A percentile compares a stretch with the other conserved stretches of the same genome.
Evolutionary conservation across 2,329 filamentous ascomycete genomes (phyloP).

Genomic region (Lachnellula willkommii): DNA sequence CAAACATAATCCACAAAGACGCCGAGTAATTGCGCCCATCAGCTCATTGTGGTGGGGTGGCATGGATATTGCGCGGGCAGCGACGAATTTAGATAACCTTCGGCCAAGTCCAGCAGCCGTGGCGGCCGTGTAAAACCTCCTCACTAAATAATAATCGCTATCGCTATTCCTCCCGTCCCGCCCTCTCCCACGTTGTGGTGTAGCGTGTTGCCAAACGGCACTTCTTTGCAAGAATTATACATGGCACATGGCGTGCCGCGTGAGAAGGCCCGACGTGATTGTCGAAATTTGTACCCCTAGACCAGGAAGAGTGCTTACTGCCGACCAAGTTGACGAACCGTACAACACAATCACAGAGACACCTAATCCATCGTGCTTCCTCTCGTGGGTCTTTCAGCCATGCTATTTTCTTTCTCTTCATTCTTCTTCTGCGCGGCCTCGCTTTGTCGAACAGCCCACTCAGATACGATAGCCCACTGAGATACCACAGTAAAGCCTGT

Average conservation of each 20-base stretch:
- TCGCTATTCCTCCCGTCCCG: slow-evolving; percentile 3
- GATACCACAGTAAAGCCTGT: slow-evolving; percentile 21
- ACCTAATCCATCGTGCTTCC: background rate
- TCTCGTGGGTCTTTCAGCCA: background rate
- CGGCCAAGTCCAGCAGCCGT: slow-evolving; percentile 1
- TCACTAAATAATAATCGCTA: background rate
- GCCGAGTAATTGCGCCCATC: slow-evolving; percentile 4
- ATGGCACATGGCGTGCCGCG: too few species aligned
- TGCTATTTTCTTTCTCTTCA: background rate
- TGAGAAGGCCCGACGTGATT: background rate
- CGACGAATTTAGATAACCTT: slow-evolving; percentile 1
- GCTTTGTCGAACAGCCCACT: too few species aligned
- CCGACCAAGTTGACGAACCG: background rate
- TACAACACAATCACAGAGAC: background rate
- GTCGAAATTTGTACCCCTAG: background rate
- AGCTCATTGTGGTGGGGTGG: background rate
- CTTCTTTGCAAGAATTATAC: background rate
- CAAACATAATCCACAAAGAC: slow-evolving; percentile 16
- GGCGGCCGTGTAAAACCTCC: background rate
- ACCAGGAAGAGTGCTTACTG: background rate
- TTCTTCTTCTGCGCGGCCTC: too few species aligned
- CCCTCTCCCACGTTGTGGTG: slow-evolving; percentile 7
- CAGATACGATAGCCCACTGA: slow-evolving; percentile 10
- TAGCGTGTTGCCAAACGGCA: background rate
- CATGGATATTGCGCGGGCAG: background rate